Evolutionary conservation across 306 rosid species (phyloP).

Genomic region (Hippophae tibetana): DNA sequence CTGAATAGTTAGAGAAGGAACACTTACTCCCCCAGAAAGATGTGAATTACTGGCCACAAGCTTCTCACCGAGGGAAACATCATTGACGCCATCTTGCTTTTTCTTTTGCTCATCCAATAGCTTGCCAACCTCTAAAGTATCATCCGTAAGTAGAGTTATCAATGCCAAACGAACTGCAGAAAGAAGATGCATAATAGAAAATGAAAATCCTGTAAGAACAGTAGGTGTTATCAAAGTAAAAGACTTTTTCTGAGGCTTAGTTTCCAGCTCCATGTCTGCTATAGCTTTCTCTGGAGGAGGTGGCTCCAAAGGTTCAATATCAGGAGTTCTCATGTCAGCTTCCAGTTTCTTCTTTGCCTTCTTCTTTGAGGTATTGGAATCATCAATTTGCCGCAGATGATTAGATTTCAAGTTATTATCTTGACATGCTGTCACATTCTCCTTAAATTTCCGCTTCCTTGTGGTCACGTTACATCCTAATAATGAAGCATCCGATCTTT

Average conservation of each 20-base stretch:
- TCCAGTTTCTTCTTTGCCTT: slow-evolving; percentile 65
- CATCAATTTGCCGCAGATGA: slow-evolving; percentile 27
- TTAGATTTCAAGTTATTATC: slow-evolving; percentile 35
- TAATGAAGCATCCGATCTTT: slow-evolving; percentile 58
- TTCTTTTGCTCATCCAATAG: slow-evolving; percentile 39
- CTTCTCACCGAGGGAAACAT: slow-evolving; percentile 36
- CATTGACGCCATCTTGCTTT: slow-evolving; percentile 31
- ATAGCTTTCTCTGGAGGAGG: slow-evolving; percentile 39
- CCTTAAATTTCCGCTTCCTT: slow-evolving; percentile 70
- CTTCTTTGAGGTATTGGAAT: slow-evolving; percentile 41
- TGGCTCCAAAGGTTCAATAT: slow-evolving; percentile 51
- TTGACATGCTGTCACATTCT: slow-evolving; percentile 35
- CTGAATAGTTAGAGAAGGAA: slow-evolving; percentile 61
- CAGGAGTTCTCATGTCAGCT: slow-evolving; percentile 43
- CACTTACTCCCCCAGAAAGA: slow-evolving; percentile 37
- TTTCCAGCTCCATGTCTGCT: slow-evolving; percentile 64
- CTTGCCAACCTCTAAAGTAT: slow-evolving; percentile 42
- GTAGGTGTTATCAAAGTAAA: slow-evolving; percentile 84
- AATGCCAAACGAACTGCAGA: slow-evolving; percentile 92
- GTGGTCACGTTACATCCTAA: slow-evolving; percentile 49
- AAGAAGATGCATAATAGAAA: slow-evolving; percentile 86
- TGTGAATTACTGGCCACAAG: slow-evolving; percentile 28
- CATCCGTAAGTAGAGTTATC: slow-evolving; percentile 62
- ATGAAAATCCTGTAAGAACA: slow-evolving; percentile 87
- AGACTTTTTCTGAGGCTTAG: slow-evolving; percentile 71